phyloP scores from a whole-genome alignment of 345 rosid genomes.

The Salix suchowensis region DNA sequence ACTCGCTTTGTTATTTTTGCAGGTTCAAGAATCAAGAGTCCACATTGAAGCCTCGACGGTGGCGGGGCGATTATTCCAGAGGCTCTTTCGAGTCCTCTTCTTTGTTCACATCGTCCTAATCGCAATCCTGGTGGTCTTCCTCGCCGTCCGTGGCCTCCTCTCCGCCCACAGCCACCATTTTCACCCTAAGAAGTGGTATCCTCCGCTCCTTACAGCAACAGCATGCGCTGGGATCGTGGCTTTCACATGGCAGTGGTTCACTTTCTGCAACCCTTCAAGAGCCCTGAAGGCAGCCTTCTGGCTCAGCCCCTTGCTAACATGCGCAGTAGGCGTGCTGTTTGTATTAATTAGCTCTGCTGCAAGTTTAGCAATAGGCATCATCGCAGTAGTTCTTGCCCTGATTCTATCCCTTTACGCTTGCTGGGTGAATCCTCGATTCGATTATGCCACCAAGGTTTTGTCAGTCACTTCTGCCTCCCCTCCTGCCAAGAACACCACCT shows the following conservation, averaged over 20 bases:
- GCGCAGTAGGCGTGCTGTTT: conserved; percentile 53
- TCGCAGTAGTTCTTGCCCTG: conserved; percentile 39
- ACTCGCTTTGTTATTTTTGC: conserved; percentile 2
- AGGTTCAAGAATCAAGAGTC: conserved; percentile 44
- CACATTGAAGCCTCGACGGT: conserved; percentile 25
- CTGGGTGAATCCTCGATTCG: conserved; percentile 63
- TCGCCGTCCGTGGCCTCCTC: conserved; percentile 58
- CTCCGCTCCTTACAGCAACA: conserved; percentile 57
- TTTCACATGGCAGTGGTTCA: conserved; percentile 50
- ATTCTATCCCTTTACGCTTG: conserved; percentile 59
- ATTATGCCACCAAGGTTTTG: conserved; percentile 49
- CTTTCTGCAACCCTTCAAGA: conserved; percentile 38
- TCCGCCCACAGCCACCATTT: conserved; percentile 45
- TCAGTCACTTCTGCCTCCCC: conserved; percentile 46
- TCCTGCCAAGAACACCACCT: conserved; percentile 34
- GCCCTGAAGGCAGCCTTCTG: conserved; percentile 64
- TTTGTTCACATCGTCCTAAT: conserved; percentile 47
- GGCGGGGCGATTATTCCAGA: conserved; percentile 36
- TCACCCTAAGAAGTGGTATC: conserved; percentile 68
- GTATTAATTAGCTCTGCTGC: conserved; percentile 42
- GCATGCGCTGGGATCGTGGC: conserved; percentile 50
- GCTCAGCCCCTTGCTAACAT: conserved; percentile 57
- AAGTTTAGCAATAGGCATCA: conserved; percentile 44
- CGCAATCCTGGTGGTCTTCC: conserved; percentile 46
- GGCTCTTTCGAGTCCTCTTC: conserved; percentile 55